These are phyloP conservation scores for Myrica gale DNA, from an alignment of 306 rosid species.

Conservation along the genomic window DNA sequence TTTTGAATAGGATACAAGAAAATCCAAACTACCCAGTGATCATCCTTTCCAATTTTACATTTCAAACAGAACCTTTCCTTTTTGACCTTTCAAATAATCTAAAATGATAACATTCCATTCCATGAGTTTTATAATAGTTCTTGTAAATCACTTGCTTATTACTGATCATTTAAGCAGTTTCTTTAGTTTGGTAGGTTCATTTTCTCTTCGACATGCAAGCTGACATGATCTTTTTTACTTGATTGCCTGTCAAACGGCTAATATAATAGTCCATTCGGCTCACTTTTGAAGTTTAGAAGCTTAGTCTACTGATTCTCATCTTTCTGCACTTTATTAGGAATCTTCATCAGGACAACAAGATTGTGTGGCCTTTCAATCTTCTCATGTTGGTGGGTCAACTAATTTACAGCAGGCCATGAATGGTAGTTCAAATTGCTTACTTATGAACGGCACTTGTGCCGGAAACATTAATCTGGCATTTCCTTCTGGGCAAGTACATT, in stretches of 20 bases:
- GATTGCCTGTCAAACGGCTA: background rate
- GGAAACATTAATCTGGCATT: constrained; percentile 58
- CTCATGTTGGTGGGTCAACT: constrained; percentile 43
- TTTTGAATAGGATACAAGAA: background rate
- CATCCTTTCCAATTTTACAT: background rate
- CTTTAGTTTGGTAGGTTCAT: background rate
- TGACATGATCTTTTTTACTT: background rate
- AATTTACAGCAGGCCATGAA: constrained; percentile 42
- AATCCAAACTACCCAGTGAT: background rate
- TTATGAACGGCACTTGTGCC: constrained; percentile 44
- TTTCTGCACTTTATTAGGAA: constrained; percentile 46
- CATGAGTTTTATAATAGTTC: background rate
- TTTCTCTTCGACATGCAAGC: background rate
- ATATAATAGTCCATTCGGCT: background rate
- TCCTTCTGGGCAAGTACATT: constrained; percentile 60
- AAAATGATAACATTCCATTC: background rate
- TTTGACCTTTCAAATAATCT: background rate
- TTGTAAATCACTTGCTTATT: background rate
- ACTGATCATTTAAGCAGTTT: background rate
- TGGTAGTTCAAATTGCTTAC: constrained; percentile 43
- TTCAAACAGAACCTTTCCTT: background rate
- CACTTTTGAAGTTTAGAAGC: background rate
- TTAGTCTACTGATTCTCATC: constrained; percentile 20
- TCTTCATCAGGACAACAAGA: constrained; percentile 59
- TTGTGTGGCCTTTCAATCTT: constrained; percentile 47